Percentiles rank a stretch among this genome's conserved stretches.
Conservation (phyloP, 2,329 filamentous ascomycete genomes). For the Aureobasidium sp. region DNA sequence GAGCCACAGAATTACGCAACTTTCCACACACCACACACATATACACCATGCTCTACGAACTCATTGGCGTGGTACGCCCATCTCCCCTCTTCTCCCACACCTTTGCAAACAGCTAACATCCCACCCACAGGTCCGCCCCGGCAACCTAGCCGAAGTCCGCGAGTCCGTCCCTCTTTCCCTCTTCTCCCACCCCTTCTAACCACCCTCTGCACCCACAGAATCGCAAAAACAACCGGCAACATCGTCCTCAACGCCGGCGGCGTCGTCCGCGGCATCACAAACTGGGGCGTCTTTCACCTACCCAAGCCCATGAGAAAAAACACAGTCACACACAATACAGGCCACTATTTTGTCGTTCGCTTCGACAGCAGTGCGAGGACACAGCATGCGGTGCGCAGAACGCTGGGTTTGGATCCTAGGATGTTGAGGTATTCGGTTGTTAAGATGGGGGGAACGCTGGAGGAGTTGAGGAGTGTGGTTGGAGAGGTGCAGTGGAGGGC, state of each 20-base stretch:
- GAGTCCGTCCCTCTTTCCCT: conserved; percentile 55
- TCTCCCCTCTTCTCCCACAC: neutral
- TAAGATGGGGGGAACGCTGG: conserved; percentile 66
- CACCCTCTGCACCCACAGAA: conserved; percentile 47
- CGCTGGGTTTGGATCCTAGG: conserved; percentile 76
- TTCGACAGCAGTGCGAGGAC: conserved; percentile 73
- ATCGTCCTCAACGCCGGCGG: conserved; percentile 77
- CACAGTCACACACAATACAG: conserved; percentile 74
- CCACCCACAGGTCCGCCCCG: conserved; percentile 70
- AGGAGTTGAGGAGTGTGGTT: conserved; percentile 52
- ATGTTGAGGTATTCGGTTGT: conserved; percentile 84
- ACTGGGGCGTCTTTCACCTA: conserved; percentile 90
- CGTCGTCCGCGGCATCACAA: conserved; percentile 84
- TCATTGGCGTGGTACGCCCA: conserved; percentile 79
- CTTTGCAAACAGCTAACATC: conserved; percentile 21
- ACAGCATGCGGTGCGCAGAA: conserved; percentile 68
- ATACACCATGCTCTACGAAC: conserved; percentile 80
- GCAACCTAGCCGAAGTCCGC: conserved; percentile 83
- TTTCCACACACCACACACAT: neutral
- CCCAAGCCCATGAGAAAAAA: conserved; percentile 72
- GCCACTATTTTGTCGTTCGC: conserved; percentile 97
- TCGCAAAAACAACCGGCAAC: conserved; percentile 76
- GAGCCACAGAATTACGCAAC: neutral
- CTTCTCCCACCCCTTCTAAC: conserved; percentile 14
- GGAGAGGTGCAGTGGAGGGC: conserved; percentile 48